Base-by-base conservation (phyloP, 768 basidiomycete species). In the Rhizopogon roseolus region DNA sequence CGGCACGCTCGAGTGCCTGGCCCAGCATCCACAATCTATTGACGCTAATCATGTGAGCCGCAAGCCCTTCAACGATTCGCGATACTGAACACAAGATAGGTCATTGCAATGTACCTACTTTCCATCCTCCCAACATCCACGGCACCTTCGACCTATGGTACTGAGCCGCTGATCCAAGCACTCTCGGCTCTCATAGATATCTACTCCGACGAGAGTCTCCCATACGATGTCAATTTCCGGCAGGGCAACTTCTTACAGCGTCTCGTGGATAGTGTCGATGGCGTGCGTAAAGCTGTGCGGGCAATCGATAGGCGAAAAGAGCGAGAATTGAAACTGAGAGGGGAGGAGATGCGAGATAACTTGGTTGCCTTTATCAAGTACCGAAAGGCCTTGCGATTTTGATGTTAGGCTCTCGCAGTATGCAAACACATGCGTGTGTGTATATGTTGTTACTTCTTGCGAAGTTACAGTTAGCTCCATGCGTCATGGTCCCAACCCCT, bases 131-230 rank as follows among this genome's bases (percentile, higher is more conserved):
- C 85, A 6, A 72, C 73, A 2, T 59, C 69, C 4, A 56, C 58
- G 10, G 61, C 65, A 0, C 65, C 75, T 1, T 73, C 80, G 5
- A 64, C 74, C 19, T 70, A 73, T 50, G 78, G 76, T 51, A 79
- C 81, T 0, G 91, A 94, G 64, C 79, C 87, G 0, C 74, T 88
- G 50, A 77, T 97, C 25, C 90, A 94, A 62, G 82, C 83, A 1
- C 75, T 81, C 8, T 92, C 93, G 13, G 89, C 89, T 25, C 73
- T 97, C 42, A 90, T 97, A 54, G 94, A 97, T 65, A 91, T 96
- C 49, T 98, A 89, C 67, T 91, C 93, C 4, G 94, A 98, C 70
- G 94, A 98, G 69, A 77, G 70, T 7, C 67, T 82, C 51, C 78
- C 86, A 0, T 93, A 90, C 64, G 94, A 98, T 65, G 64, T 82